Percentiles rank a stretch among this genome's conserved stretches.
These are phyloP conservation scores for Diutina sp. DNA, from an alignment of 1,139 yeast genomes.

Conservation along the genomic window DNA sequence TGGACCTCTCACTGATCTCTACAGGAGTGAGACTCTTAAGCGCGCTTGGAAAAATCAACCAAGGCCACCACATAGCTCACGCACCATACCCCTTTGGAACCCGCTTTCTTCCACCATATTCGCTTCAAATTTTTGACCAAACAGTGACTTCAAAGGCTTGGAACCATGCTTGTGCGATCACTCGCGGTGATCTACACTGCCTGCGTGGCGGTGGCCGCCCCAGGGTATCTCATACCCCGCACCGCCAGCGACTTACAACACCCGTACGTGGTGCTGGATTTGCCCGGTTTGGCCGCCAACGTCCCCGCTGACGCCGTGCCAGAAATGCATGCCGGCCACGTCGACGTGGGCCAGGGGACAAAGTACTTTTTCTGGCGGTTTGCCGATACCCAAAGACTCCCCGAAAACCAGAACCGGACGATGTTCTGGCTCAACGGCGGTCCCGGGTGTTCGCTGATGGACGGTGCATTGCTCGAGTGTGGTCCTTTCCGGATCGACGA, in stretches of 20 bases:
- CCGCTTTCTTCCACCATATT: too few relatives aligned
- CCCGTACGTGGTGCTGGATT: constrained; percentile 19
- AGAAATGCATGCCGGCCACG: constrained; percentile 62
- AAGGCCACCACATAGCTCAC: too few relatives aligned
- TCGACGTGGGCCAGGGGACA: constrained; percentile 42
- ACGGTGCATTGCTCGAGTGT: constrained; percentile 86
- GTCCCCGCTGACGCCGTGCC: constrained; percentile 25
- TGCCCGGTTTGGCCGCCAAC: constrained; percentile 28
- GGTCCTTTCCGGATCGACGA: constrained; percentile 70
- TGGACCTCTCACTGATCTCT: too few relatives aligned
- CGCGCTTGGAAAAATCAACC: too few relatives aligned
- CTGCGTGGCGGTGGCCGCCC: background rate
- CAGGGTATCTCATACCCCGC: background rate
- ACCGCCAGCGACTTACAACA: background rate
- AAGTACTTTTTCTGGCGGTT: constrained; percentile 69
- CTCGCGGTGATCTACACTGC: background rate
- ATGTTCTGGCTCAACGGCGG: constrained; percentile 93
- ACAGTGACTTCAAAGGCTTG: too few relatives aligned
- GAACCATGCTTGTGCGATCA: background rate
- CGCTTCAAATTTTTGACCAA: too few relatives aligned
- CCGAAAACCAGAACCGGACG: constrained; percentile 19
- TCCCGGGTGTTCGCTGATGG: constrained; percentile 97
- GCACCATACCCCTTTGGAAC: too few relatives aligned
- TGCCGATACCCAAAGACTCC: constrained; percentile 10
- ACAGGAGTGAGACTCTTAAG: too few relatives aligned